A percentile compares a stretch with the other conserved stretches of the same genome.
Evolutionary conservation across 2,329 filamentous ascomycete species (phyloP).

Genomic region (Tolypocladium sp.): DNA sequence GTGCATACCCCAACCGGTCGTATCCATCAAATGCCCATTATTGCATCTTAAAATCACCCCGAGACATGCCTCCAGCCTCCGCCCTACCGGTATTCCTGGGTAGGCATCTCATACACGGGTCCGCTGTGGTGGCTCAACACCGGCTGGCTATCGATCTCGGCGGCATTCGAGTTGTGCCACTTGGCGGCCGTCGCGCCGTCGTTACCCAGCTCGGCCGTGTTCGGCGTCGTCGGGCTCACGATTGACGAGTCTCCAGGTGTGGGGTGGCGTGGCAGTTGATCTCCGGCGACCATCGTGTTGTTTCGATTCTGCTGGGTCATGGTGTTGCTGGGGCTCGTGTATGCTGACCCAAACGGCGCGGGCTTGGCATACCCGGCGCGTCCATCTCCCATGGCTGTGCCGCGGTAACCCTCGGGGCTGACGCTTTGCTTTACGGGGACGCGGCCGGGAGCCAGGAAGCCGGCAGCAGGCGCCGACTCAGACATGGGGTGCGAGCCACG

Average conservation of each 20-base stretch:
- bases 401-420: conserved; percentile 26
- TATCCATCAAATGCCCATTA: neutral
- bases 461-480: conserved; percentile 14
- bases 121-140: conserved; percentile 22
- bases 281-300: conserved; percentile 5
- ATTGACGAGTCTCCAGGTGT: conserved; percentile 12
- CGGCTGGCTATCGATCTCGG: conserved; percentile 28
- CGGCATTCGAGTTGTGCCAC: conserved; percentile 25
- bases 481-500: conserved; percentile 20
- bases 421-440: conserved; percentile 12
- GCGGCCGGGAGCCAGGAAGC: conserved; percentile 15
- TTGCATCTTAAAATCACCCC: neutral
- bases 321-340: conserved; percentile 14
- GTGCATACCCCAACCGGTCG: neutral
- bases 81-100: conserved; percentile 24
- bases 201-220: conserved; percentile 15
- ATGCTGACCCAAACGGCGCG: conserved; percentile 20
- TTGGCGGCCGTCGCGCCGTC: conserved; percentile 18
- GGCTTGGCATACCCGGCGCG: conserved; percentile 30
- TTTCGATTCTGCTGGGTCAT: conserved; percentile 3
- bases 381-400: conserved; percentile 28
- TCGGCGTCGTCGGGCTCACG: conserved; percentile 5
- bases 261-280: conserved; percentile 15
- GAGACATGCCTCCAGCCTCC: neutral
- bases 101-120: conserved; percentile 33